Conservation (phyloP, 2,329 filamentous ascomycete species). For the Coleophoma crateriformis region DNA sequence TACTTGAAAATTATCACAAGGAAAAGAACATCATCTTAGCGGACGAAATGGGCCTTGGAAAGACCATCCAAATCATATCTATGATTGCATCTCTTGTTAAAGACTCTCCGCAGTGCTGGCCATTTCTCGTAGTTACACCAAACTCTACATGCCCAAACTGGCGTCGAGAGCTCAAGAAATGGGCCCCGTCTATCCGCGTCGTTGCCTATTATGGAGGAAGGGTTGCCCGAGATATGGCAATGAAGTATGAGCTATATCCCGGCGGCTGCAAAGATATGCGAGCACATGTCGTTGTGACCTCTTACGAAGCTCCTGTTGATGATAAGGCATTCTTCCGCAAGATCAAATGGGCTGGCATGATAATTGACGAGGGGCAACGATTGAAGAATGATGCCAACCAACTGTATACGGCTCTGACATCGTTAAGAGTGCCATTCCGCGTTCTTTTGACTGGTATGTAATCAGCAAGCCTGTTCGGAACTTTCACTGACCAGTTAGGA, state of each 20-base stretch:
- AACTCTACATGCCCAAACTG: slow-evolving; percentile 97
- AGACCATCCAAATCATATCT: slow-evolving; percentile 89
- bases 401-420: slow-evolving; percentile 69
- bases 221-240: slow-evolving; percentile 68
- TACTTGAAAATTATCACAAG: slow-evolving; percentile 82
- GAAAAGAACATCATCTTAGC: slow-evolving; percentile 85
- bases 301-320: slow-evolving; percentile 84
- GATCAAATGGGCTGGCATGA: slow-evolving; percentile 78
- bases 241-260: slow-evolving; percentile 82
- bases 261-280: slow-evolving; percentile 59
- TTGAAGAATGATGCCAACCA: slow-evolving; percentile 88
- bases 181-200: slow-evolving; percentile 79
- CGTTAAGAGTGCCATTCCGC: slow-evolving; percentile 75
- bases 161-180: slow-evolving; percentile 92
- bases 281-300: slow-evolving; percentile 90
- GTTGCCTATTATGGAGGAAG: slow-evolving; percentile 88
- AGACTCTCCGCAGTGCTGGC: slow-evolving; percentile 68
- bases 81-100: slow-evolving; percentile 71
- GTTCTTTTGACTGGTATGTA: slow-evolving; percentile 62
- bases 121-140: slow-evolving; percentile 87
- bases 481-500: slow-evolving; percentile 22
- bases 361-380: slow-evolving; percentile 93
- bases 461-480: too few species aligned
- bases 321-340: slow-evolving; percentile 60
- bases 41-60: slow-evolving; percentile 97